Base-by-base conservation (phyloP, 805 yeast species). In the Zygosaccharomyces bailii region DNA sequence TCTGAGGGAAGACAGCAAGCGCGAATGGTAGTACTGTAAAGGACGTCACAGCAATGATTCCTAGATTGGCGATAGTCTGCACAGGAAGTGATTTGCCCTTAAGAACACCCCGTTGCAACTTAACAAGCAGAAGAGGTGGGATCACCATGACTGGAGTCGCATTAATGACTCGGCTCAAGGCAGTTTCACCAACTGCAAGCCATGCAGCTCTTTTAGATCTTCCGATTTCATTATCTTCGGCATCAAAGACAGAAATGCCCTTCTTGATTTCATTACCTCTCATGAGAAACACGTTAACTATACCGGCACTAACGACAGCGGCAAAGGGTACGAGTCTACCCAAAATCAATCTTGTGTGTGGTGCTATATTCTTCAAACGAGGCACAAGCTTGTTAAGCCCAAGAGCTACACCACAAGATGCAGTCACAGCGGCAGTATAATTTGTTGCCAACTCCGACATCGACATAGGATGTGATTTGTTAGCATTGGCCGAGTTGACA, bases 131-230 rank as follows among this genome's bases (percentile, higher is more conserved):
- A 56, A 93, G 74, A 2, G 99, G 97, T 1, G 99, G 99, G 4
- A 93, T 65, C 16, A 86, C 99, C 99, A 93, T 93, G 56, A 93
- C 78, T 14, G 99, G 99, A 0, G 99, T 86, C 13, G 98, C 97
- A 58, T 89, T 93, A 55, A 91, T 85, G 35, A 93, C 96, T 61
- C 99, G 74, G 34, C 96, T 86, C 24, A 90, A 80, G 2, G 97
- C 98, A 8, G 99, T 93, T 67, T 93, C 98, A 18, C 95, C 96
- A 36, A 93, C 99, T 0, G 99, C 99, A 49, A 82, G 75, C 38
- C 79, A 60, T 0, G 99, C 99, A 13, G 99, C 99, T 25, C 73
- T 78, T 63, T 85, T 81, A 5, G 97, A 89, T 21, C 70, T 72
- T 5, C 93, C 93, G 9, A 81, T 80, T 24, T 78, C 73, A 25